Evolutionary conservation across 2,329 filamentous ascomycete genomes (phyloP), one percentile per base, ranked within the genome.

Genomic region (Diaporthe vexans): DNA sequence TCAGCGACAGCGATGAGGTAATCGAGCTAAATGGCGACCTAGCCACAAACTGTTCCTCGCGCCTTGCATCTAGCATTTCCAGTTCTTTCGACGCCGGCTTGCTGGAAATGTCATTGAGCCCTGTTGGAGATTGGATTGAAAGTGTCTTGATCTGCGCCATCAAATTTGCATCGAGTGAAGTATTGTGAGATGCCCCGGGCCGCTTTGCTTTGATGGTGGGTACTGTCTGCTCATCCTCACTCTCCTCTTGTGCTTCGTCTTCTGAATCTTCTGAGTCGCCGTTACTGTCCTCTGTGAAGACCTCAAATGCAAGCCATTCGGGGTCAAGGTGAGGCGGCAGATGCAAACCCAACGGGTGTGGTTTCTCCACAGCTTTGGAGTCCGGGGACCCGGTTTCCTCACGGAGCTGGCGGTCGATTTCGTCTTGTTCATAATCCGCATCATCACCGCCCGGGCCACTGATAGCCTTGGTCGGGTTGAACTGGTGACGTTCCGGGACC

Each of bases 281-380:
- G 5, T 89, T 89, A 1, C 88, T 85, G 4, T 91, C 87, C 78
- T 94, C 92, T 21, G 90, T 89, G 80, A 93, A 97, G 0, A 98
- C 94, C 81, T 98, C 95, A 21, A 98, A 91, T 0, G 95, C 95
- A 77, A 98, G 90, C 95, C 95, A 98, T 82, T 97, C 95, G 0
- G 93, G 91, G 78, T 98, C 95, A 0, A 98, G 86, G 75, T 95
- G 93, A 1, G 88, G 87, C 0, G 95, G 94, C 3, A 97, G 85
- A 15, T 86, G 85, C 89, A 91, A 93, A 10, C 85, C 76, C 26
- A 15, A 72, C 35, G 40, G 61, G 24, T 67, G 73, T 19, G 74
- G 79, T 57, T 72, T 73, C 33, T 48, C 35, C 57, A 63, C 70
- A 24, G 57, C 24, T 11, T 54, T 63, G 7, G 4, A 13, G 10